Base-by-base conservation (phyloP, 805 yeast species). In the Pichia nakasei region DNA sequence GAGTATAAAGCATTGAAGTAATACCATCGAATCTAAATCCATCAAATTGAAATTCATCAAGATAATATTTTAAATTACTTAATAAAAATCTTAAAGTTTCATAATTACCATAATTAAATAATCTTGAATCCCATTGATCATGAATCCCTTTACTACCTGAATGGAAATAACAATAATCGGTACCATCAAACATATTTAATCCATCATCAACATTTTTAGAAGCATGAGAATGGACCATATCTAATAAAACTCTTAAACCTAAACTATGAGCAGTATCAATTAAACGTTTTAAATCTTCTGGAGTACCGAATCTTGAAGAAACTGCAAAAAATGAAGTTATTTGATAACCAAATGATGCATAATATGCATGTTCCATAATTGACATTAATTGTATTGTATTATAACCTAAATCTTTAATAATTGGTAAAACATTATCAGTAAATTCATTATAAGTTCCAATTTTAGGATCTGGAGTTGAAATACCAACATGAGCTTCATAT, bases 21-120 rank as follows among this genome's bases (percentile, higher is more conserved):
- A 91, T 96, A 50, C 98, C 98, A 61, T 91, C 98, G 53, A 91
- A 91, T 57, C 98, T 72, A 67, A 89, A 91, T 5, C 98, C 98
- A 57, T 91, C 98, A 62, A 91, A 91, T 45, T 78, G 72, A 63
- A 79, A 91, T 49, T 78, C 86, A 43, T 88, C 94, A 40, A 88
- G 65, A 63, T 78, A 93, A 61, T 75, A 91, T 45, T 88, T 83
- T 58, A 91, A 70, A 63, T 91, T 93, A 15, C 93, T 78, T 45
- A 91, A 70, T 48, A 91, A 65, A 58, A 93, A 91, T 54, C 97
- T 70, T 52, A 89, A 70, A 0, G 95, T 95, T 64, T 93, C 97
- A 61, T 88, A 86, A 60, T 77, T 81, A 7, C 95, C 88, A 58
- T 91, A 91, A 62, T 91, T 85, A 70, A 91, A 91, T 48, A 93